A percentile compares a stretch with the other conserved stretches of the same genome.
phyloP scores from a whole-genome alignment of 441 rosid genomes.

The Croton laevigatus region DNA sequence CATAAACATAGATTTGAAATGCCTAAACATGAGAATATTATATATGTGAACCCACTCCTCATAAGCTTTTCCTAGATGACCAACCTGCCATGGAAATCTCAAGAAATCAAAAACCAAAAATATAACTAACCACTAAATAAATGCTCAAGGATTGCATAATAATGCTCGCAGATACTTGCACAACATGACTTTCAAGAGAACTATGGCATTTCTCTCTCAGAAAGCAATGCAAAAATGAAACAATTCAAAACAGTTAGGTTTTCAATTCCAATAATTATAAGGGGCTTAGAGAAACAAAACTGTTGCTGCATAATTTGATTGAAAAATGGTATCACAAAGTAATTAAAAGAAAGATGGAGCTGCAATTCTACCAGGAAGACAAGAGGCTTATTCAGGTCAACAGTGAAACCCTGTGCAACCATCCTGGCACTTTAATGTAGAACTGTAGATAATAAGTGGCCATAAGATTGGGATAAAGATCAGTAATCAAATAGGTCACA shows the following conservation, averaged over 20 bases:
- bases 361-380: constrained; percentile 79
- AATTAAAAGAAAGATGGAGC: too few species aligned
- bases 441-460: constrained; percentile 11
- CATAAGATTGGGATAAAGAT: not conserved
- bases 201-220: too few species aligned
- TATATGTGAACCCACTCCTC: constrained; percentile 84
- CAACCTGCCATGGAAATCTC: constrained; percentile 58
- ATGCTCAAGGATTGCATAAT: not conserved
- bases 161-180: too few species aligned
- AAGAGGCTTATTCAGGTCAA: constrained; percentile 85
- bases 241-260: not conserved
- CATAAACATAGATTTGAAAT: not conserved
- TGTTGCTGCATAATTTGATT: too few species aligned
- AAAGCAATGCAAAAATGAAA: not conserved
- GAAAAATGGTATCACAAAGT: too few species aligned
- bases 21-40: not conserved
- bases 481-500: not conserved
- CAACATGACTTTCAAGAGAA: too few species aligned
- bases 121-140: not conserved
- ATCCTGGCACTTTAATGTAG: constrained; percentile 38
- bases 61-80: constrained; percentile 91
- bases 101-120: constrained; percentile 16
- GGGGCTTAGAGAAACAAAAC: too few species aligned
- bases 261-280: too few species aligned
- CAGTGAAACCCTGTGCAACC: constrained; percentile 77